Percentiles rank a stretch among this genome's conserved stretches.
phyloP scores from a whole-genome alignment of 768 basidiomycete genomes.

The Lactarius psammicola region DNA sequence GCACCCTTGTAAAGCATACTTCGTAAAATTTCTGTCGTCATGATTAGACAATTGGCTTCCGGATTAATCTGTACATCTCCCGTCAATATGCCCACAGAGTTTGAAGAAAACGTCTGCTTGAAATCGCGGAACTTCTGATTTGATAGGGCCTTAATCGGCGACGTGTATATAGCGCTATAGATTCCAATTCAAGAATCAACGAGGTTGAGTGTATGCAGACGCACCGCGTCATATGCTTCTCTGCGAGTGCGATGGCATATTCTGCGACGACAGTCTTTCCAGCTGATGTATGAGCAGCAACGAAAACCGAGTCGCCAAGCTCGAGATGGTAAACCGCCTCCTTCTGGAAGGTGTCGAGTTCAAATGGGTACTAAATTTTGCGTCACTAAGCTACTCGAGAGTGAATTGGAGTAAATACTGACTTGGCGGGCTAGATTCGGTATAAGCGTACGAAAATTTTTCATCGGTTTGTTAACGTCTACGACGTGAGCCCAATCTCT shows the following conservation, averaged over 20 bases:
- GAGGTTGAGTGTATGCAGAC: conserved; percentile 16
- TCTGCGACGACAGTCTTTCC: conserved; percentile 99
- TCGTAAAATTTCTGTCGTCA: conserved; percentile 97
- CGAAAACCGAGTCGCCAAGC: conserved; percentile 96
- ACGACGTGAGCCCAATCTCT: conserved; percentile 99
- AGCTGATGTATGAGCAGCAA: conserved; percentile 99
- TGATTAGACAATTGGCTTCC: conserved; percentile 93
- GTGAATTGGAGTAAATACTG: conserved; percentile 12
- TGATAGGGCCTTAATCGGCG: conserved; percentile 96
- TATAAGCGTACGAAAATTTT: conserved; percentile 88
- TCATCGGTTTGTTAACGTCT: conserved; percentile 85
- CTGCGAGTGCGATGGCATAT: conserved; percentile 95
- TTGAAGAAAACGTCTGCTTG: conserved; percentile 90
- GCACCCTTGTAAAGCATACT: conserved; percentile 99
- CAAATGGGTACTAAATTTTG: conserved; percentile 84
- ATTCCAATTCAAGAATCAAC: background rate
- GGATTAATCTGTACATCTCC: conserved; percentile 99
- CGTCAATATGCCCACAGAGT: conserved; percentile 92
- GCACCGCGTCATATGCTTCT: conserved; percentile 98
- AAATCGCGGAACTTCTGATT: conserved; percentile 99
- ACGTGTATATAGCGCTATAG: conserved; percentile 92
- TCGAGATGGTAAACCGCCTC: conserved; percentile 98
- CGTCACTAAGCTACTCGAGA: background rate
- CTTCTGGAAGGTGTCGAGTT: conserved; percentile 97
- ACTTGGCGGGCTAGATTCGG: conserved; percentile 97